A percentile compares a stretch with the other conserved stretches of the same genome.
phyloP scores from a whole-genome alignment of 306 rosid species.

The Hylodesmum podocarpum region DNA sequence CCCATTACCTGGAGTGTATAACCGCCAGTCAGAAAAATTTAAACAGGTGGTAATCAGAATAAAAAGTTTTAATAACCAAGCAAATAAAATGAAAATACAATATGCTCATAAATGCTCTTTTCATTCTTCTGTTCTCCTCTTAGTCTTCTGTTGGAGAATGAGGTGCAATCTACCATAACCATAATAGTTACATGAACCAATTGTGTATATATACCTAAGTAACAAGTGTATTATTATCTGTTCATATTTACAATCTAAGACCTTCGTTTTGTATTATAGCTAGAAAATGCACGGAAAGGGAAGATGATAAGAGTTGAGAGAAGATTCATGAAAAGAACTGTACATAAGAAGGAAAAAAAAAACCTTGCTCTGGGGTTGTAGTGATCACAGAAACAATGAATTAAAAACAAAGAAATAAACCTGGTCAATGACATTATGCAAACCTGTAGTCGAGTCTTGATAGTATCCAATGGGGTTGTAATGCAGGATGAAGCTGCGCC shows the following conservation, averaged over 20 bases:
- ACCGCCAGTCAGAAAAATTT: conserved; percentile 21
- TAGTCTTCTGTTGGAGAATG: neutral
- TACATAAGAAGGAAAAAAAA: neutral
- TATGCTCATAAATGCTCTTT: neutral
- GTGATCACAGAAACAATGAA: conserved; percentile 7
- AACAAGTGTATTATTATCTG: neutral
- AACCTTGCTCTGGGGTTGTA: neutral
- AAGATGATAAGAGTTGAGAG: neutral
- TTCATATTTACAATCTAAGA: neutral
- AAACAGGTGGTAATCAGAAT: conserved; percentile 13
- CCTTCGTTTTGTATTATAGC: neutral
- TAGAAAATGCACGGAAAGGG: neutral
- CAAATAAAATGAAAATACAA: neutral
- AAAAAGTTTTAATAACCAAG: neutral
- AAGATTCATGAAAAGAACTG: neutral
- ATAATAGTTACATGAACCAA: neutral
- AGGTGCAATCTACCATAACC: neutral
- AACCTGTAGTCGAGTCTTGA: conserved; percentile 98
- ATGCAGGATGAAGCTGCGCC: conserved; percentile 90
- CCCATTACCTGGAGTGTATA: conserved; percentile 68
- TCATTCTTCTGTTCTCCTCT: neutral
- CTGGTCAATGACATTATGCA: conserved; percentile 2
- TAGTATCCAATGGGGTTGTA: conserved; percentile 93
- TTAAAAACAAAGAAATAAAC: conserved; percentile 14
- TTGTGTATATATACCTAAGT: neutral